Conservation (phyloP, 2,329 filamentous ascomycete genomes). For the Podosphaera xanthii region DNA sequence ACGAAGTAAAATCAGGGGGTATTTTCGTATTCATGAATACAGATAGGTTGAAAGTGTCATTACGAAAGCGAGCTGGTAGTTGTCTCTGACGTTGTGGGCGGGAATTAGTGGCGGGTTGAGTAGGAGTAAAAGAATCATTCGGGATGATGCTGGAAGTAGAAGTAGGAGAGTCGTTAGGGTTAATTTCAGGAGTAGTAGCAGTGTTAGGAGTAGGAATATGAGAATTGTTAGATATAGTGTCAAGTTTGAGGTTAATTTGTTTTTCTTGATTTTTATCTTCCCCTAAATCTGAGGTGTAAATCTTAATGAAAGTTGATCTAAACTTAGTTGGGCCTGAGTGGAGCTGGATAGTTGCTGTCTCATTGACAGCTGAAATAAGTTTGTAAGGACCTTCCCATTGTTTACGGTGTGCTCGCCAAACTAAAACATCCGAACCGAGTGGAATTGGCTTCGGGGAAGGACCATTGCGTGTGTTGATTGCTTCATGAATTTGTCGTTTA, state of each 20-base stretch:
- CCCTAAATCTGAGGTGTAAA: neutral
- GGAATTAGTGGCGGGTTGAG: too few relatives aligned
- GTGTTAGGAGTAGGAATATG: too few relatives aligned
- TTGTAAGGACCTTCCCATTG: conserved; percentile 1
- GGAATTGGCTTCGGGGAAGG: neutral
- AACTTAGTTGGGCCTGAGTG: neutral
- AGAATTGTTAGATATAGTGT: too few relatives aligned
- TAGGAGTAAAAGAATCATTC: too few relatives aligned
- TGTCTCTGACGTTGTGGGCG: neutral
- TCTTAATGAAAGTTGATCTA: neutral
- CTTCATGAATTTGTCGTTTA: conserved; percentile 1
- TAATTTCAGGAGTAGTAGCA: too few relatives aligned
- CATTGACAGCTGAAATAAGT: neutral
- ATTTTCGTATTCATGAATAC: neutral
- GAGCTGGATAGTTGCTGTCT: neutral
- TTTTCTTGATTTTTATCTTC: neutral
- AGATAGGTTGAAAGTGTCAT: neutral
- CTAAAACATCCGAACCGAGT: conserved; percentile 1
- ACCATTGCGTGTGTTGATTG: conserved; percentile 1
- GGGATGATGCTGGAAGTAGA: too few relatives aligned
- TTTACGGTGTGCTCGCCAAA: conserved; percentile 1
- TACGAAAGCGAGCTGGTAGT: neutral
- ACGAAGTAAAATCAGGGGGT: neutral
- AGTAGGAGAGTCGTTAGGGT: too few relatives aligned
- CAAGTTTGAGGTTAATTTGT: neutral